These are phyloP conservation scores for Aspergillus sp. DNA, from an alignment of 2,329 filamentous ascomycete genomes.

Conservation along the genomic window DNA sequence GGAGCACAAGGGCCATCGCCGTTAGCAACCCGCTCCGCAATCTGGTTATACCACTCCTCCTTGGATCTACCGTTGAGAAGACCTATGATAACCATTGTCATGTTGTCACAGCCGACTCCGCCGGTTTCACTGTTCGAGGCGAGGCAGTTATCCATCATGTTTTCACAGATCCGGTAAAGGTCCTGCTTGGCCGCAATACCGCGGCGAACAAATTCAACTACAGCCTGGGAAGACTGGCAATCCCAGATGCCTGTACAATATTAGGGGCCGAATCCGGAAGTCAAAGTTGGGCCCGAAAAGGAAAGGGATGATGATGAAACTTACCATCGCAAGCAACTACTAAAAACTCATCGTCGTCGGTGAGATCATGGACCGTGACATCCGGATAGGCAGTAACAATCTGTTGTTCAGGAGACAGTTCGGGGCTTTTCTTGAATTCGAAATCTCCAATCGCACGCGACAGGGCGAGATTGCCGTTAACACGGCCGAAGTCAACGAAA, in stretches of 20 bases:
- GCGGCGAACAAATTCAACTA: conserved; percentile 93
- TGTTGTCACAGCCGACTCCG: conserved; percentile 98
- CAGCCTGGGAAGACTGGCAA: conserved; percentile 96
- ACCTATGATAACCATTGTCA: conserved; percentile 94
- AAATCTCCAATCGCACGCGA: conserved; percentile 98
- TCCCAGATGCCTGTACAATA: conserved; percentile 85
- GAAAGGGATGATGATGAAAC: conserved; percentile 29
- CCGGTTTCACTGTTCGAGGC: conserved; percentile 97
- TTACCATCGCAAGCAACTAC: conserved; percentile 90
- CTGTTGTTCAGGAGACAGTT: conserved; percentile 95
- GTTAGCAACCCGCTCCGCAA: conserved; percentile 89
- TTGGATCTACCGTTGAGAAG: conserved; percentile 88
- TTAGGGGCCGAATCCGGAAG: background rate
- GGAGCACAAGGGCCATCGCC: conserved; percentile 98
- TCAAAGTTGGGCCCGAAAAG: background rate
- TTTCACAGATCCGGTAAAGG: conserved; percentile 92
- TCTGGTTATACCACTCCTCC: conserved; percentile 97
- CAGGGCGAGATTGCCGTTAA: conserved; percentile 95
- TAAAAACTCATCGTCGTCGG: conserved; percentile 91
- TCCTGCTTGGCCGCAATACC: conserved; percentile 97
- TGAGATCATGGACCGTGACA: conserved; percentile 85
- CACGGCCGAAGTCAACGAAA: conserved; percentile 96
- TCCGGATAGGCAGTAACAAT: conserved; percentile 97
- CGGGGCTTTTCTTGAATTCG: conserved; percentile 99
- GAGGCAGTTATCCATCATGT: conserved; percentile 99